A percentile compares a stretch with the other conserved stretches of the same genome.
These are phyloP conservation scores for Leishmania major DNA, from an alignment of 208 protist species.

Conservation along the genomic window DNA sequence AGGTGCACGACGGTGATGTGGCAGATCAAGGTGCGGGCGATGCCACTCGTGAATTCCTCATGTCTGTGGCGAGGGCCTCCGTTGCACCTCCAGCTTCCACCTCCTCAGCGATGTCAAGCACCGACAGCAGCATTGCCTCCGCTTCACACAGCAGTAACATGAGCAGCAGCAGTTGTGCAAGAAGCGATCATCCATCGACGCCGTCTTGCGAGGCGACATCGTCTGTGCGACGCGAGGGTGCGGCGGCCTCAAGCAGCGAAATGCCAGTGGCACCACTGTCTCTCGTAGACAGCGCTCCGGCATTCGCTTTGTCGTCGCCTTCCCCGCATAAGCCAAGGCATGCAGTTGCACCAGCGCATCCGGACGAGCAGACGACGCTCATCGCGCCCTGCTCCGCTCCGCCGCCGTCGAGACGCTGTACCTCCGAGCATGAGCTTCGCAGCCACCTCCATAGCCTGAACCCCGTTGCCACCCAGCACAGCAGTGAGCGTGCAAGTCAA, in stretches of 20 bases:
- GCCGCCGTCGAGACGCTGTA: constrained; percentile 11
- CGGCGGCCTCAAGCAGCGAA: neutral
- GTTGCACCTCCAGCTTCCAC: neutral
- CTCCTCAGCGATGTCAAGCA: neutral
- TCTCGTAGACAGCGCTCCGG: neutral
- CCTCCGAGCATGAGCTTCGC: constrained; percentile 19
- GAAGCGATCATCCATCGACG: neutral
- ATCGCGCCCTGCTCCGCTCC: constrained; percentile 12
- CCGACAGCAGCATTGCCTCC: neutral
- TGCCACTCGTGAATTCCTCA: neutral
- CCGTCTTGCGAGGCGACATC: neutral
- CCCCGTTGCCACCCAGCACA: constrained; percentile 15
- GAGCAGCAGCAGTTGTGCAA: neutral
- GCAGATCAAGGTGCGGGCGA: neutral
- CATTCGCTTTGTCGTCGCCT: neutral
- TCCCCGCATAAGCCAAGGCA: neutral
- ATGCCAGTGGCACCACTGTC: neutral
- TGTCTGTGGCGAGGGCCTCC: neutral
- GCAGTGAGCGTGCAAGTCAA: neutral
- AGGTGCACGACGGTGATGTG: neutral
- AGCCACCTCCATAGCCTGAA: constrained; percentile 8
- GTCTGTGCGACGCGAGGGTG: neutral
- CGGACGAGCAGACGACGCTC: constrained; percentile 2
- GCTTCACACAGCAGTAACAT: neutral
- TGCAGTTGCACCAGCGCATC: neutral